Evolutionary conservation across 2,329 filamentous ascomycete genomes (phyloP).

Genomic region (Stachybotrys chartarum): DNA sequence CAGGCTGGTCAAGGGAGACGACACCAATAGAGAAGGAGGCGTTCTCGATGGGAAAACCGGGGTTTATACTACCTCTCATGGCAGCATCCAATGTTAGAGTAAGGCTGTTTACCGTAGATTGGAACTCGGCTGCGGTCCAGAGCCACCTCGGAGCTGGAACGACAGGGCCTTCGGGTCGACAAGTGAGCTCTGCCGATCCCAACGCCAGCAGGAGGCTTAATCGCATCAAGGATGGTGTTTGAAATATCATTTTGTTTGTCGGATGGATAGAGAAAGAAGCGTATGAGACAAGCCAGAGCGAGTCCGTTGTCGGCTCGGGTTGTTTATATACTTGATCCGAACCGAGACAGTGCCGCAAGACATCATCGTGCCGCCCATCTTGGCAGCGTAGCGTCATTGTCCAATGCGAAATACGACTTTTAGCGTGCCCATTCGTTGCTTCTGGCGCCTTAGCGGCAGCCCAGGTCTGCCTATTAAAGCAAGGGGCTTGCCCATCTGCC

Average conservation of each 20-base stretch:
- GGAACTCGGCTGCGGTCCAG: constrained; percentile 15
- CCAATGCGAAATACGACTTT: background rate
- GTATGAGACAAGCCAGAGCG: no score
- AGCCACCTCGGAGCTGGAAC: constrained; percentile 22
- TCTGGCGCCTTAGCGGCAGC: background rate
- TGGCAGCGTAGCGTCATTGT: background rate
- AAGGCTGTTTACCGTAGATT: constrained; percentile 19
- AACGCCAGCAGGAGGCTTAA: background rate
- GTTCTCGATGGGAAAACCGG: constrained; percentile 26
- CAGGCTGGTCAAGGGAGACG: constrained; percentile 20
- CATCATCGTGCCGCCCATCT: background rate
- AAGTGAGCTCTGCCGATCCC: constrained; percentile 12
- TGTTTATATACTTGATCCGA: background rate
- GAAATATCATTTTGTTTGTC: no score
- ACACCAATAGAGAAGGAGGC: constrained; percentile 31
- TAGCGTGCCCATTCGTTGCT: background rate
- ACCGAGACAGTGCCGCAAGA: background rate
- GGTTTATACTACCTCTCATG: constrained; percentile 19
- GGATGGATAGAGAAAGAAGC: no score
- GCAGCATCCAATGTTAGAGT: constrained; percentile 19
- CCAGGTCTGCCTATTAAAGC: no score
- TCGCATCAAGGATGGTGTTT: no score
- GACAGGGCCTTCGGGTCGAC: constrained; percentile 19
- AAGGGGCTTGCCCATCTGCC: no score
- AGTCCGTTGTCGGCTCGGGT: no score